Conservation (phyloP, 1,139 yeast species). For the Saccharomyces hybrid region DNA sequence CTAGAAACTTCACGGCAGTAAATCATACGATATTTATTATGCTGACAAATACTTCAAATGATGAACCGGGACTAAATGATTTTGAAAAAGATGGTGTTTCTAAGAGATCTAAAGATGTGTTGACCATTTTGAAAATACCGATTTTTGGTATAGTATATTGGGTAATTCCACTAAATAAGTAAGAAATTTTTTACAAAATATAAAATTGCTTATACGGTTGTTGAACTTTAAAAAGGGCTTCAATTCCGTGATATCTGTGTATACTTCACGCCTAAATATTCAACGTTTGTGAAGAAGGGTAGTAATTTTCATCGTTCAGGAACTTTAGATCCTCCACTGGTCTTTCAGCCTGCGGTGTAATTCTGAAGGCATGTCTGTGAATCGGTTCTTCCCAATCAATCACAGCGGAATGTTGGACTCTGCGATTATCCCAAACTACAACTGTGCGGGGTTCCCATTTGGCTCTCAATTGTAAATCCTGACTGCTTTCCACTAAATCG, state of each 20-base stretch:
- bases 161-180: too few relatives aligned
- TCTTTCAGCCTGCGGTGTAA: slow-evolving; percentile 48
- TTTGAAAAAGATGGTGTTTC: too few relatives aligned
- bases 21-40: too few relatives aligned
- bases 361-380: slow-evolving; percentile 59
- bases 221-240: too few relatives aligned
- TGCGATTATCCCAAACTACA: slow-evolving; percentile 66
- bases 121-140: too few relatives aligned
- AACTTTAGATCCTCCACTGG: slow-evolving; percentile 17
- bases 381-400: slow-evolving; percentile 53
- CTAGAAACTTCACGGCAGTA: too few relatives aligned
- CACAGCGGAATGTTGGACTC: slow-evolving; percentile 55
- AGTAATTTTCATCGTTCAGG: slow-evolving; percentile 16
- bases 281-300: slow-evolving; percentile 8
- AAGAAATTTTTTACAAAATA: too few relatives aligned
- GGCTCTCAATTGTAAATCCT: slow-evolving; percentile 51
- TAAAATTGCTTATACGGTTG: too few relatives aligned
- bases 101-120: too few relatives aligned
- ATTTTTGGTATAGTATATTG: too few relatives aligned
- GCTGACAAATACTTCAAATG: too few relatives aligned
- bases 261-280: not conserved
- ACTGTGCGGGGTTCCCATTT: slow-evolving; percentile 55
- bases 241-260: not conserved
- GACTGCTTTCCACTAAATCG: slow-evolving; percentile 43
- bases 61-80: too few relatives aligned